These are phyloP conservation scores for Boletus bicolor DNA, from an alignment of 768 basidiomycete species.

Conservation along the genomic window DNA sequence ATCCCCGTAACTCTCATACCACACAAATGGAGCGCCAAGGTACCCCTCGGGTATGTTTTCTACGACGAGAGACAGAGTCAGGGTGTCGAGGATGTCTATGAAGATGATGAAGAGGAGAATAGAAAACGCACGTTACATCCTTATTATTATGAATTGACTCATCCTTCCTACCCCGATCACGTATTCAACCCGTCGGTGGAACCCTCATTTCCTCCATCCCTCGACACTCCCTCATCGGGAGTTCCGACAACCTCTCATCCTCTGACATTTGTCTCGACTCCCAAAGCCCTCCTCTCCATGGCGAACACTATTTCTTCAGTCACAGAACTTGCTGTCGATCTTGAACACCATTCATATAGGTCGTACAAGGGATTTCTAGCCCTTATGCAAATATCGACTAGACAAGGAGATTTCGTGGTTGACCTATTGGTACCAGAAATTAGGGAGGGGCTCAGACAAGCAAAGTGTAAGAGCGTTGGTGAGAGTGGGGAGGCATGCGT, in stretches of 20 bases:
- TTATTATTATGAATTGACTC: conserved; percentile 81
- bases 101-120: conserved; percentile 19
- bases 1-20: conserved; percentile 53
- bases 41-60: conserved; percentile 70
- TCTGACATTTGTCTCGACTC: conserved; percentile 68
- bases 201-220: conserved; percentile 52
- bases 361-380: conserved; percentile 87
- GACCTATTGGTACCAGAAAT: conserved; percentile 66
- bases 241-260: conserved; percentile 28
- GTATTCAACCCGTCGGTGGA: conserved; percentile 52
- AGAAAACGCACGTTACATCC: conserved; percentile 52
- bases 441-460: conserved; percentile 65
- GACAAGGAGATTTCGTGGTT: conserved; percentile 82
- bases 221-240: conserved; percentile 48
- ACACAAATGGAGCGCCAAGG: conserved; percentile 80
- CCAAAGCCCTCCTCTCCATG: conserved; percentile 55
- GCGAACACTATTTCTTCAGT: conserved; percentile 60
- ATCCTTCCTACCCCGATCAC: conserved; percentile 66
- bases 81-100: conserved; percentile 9
- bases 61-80: conserved; percentile 29
- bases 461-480: conserved; percentile 42
- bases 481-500: conserved; percentile 13
- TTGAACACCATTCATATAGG: conserved; percentile 91
- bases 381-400: conserved; percentile 87
- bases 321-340: conserved; percentile 87